phyloP scores from a whole-genome alignment of 1,139 yeast species.

The Torulaspora pretoriensis region DNA sequence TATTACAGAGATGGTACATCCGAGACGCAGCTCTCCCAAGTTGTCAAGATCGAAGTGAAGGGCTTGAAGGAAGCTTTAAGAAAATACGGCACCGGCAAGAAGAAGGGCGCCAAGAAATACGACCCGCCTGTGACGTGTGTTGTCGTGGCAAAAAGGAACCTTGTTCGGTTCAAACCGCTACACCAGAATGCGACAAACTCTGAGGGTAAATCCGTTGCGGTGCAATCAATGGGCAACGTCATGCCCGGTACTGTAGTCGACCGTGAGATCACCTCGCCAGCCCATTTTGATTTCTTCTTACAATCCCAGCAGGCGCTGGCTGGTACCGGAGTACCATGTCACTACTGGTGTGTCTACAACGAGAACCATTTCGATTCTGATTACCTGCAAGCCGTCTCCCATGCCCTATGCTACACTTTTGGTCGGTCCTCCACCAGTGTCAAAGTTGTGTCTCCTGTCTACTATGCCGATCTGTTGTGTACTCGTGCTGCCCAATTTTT shows the following conservation, averaged over 20 bases:
- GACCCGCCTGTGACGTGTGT: constrained; percentile 21
- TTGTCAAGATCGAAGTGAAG: constrained; percentile 23
- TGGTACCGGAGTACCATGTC: constrained; percentile 30
- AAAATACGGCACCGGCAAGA: constrained; percentile 12
- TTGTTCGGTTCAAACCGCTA: constrained; percentile 24
- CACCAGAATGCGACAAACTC: constrained; percentile 21
- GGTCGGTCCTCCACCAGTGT: constrained; percentile 26
- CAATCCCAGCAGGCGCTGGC: constrained; percentile 25
- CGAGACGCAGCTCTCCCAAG: constrained; percentile 22
- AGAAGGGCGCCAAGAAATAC: constrained; percentile 12
- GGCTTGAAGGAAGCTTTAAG: constrained; percentile 19
- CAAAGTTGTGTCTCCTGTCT: constrained; percentile 22
- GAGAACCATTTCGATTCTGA: constrained; percentile 23
- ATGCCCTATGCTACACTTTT: constrained; percentile 22
- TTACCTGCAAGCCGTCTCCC: constrained; percentile 21
- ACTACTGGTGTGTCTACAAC: constrained; percentile 27
- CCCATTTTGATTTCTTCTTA: constrained; percentile 27
- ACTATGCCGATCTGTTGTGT: constrained; percentile 27
- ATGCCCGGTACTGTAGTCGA: constrained; percentile 28
- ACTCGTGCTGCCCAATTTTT: constrained; percentile 22
- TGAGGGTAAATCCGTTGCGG: constrained; percentile 22
- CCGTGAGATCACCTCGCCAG: constrained; percentile 24
- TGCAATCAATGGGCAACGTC: constrained; percentile 23
- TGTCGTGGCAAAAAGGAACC: constrained; percentile 24
- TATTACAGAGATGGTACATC: constrained; percentile 28